Evolutionary conservation across 305 asterid species (phyloP).

Genomic region (Fraxinus greggii): DNA sequence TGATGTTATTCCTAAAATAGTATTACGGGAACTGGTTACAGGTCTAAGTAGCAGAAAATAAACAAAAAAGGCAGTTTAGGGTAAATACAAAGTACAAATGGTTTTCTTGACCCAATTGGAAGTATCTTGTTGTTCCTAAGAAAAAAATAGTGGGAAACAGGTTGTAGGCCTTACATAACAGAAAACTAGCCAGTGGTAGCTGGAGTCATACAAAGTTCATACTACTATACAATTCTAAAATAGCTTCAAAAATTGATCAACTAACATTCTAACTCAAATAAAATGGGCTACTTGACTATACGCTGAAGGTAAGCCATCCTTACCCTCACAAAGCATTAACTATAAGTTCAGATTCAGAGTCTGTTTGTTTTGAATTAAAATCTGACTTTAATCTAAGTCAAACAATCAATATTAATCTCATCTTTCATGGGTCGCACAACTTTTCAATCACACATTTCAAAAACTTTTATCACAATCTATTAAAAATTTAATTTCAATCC

Average conservation of each 20-base stretch:
- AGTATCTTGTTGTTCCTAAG: background rate
- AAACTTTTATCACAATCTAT: no score
- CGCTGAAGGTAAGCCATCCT: constrained; percentile 14
- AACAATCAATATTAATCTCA: no score
- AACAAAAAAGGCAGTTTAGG: background rate
- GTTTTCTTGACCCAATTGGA: background rate
- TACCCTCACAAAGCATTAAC: background rate
- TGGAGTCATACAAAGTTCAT: background rate
- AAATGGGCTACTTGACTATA: background rate
- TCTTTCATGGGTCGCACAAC: no score
- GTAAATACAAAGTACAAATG: background rate
- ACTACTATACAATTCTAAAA: background rate
- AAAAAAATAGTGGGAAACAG: background rate
- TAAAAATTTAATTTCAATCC: no score
- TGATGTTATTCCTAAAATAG: constrained; percentile 1
- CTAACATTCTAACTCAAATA: background rate
- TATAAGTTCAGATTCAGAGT: background rate
- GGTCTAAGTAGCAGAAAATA: background rate
- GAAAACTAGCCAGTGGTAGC: background rate
- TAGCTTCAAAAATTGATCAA: constrained; percentile 3
- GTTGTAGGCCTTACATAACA: background rate
- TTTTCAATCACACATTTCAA: no score
- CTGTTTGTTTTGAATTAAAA: no score
- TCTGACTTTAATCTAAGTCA: no score
- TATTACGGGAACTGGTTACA: background rate